Conservation (phyloP, 164 flowering plant species). For the Aristolochia californica region DNA sequence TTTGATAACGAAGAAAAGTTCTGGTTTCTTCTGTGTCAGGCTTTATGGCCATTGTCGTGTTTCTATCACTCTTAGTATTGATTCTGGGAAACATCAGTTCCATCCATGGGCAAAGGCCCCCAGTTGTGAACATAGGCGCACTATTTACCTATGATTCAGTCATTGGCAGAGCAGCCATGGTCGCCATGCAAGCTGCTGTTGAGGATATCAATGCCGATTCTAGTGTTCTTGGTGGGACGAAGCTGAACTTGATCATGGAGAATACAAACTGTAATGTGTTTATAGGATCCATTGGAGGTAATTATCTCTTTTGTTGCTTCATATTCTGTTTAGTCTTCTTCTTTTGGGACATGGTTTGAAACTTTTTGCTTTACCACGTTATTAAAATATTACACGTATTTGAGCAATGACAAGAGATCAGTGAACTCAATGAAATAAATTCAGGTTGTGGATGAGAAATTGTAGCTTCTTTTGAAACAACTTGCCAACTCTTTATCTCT, state of each 20-base stretch:
- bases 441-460: no score
- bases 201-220: conserved; percentile 51
- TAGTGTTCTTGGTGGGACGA: conserved; percentile 42
- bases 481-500: no score
- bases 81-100: no score
- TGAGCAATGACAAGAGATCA: no score
- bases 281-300: conserved; percentile 57
- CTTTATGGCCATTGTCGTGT: no score
- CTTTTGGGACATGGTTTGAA: neutral
- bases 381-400: neutral
- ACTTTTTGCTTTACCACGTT: no score
- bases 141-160: conserved; percentile 57
- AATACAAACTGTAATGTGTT: conserved; percentile 58
- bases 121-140: conserved; percentile 58
- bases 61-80: no score
- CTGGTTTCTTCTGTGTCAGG: no score
- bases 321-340: conserved; percentile 1
- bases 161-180: conserved; percentile 64
- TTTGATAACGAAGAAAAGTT: no score
- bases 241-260: conserved; percentile 30
- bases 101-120: conserved; percentile 28
- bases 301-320: neutral
- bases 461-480: no score
- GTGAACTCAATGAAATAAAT: no score
- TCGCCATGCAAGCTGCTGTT: conserved; percentile 52